Evolutionary conservation across 768 basidiomycete genomes (phyloP).

Genomic region (Mycena venus): DNA sequence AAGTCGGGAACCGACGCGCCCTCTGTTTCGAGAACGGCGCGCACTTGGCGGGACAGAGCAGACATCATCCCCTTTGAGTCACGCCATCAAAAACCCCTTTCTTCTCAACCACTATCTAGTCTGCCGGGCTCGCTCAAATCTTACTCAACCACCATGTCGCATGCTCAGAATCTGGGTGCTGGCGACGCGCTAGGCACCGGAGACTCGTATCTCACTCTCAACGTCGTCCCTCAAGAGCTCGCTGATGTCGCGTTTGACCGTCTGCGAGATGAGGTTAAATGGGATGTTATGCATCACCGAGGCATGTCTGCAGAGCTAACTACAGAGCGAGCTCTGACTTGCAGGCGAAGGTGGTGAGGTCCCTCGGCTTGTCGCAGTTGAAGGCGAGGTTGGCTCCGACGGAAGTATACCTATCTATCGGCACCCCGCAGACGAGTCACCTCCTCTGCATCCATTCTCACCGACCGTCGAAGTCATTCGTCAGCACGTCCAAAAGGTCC

Average conservation of each 20-base stretch:
- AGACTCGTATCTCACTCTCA: slow-evolving; percentile 71
- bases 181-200: slow-evolving; percentile 67
- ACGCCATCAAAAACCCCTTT: no score
- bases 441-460: slow-evolving; percentile 75
- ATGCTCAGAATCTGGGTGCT: slow-evolving; percentile 24
- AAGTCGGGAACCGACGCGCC: slow-evolving; percentile 64
- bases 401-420: slow-evolving; percentile 83
- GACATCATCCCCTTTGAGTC: slow-evolving; percentile 44
- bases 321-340: not conserved
- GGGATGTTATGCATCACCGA: slow-evolving; percentile 82
- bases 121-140: no score
- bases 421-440: slow-evolving; percentile 86
- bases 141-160: slow-evolving; percentile 10
- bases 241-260: slow-evolving; percentile 70
- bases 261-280: slow-evolving; percentile 74
- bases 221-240: slow-evolving; percentile 70
- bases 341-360: slow-evolving; percentile 74
- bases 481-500: slow-evolving; percentile 67
- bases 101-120: no score
- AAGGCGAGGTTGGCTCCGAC: slow-evolving; percentile 51
- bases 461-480: slow-evolving; percentile 78
- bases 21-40: slow-evolving; percentile 70
- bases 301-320: slow-evolving; percentile 54
- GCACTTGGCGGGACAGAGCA: slow-evolving; percentile 65
- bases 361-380: slow-evolving; percentile 60